These are phyloP conservation scores for Fusarium algeriense DNA, from an alignment of 2,329 filamentous ascomycete genomes.

Conservation along the genomic window DNA sequence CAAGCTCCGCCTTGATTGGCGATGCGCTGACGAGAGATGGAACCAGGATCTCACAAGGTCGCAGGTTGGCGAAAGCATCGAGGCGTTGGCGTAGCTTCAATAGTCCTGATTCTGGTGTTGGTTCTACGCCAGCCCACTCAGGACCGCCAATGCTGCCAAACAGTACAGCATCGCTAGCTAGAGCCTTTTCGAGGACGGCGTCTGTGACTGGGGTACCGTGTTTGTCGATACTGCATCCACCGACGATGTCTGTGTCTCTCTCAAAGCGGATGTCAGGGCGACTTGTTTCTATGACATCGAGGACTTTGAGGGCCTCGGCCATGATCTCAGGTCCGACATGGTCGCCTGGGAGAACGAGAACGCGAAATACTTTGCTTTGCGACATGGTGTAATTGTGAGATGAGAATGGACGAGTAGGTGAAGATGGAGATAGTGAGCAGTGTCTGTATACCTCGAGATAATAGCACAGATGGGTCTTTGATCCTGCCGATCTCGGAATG, in stretches of 20 bases:
- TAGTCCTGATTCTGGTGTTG: conserved; percentile 60
- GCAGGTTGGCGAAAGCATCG: conserved; percentile 63
- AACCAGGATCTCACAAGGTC: conserved; percentile 61
- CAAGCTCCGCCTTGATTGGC: conserved; percentile 60
- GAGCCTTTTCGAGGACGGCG: conserved; percentile 56
- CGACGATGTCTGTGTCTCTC: conserved; percentile 46
- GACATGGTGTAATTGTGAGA: neutral
- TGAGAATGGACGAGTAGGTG: no score
- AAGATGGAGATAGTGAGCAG: neutral
- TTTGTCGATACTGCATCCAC: conserved; percentile 58
- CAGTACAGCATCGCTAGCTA: conserved; percentile 58
- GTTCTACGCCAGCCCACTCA: conserved; percentile 57
- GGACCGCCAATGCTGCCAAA: conserved; percentile 63
- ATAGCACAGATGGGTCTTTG: neutral
- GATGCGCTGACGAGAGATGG: conserved; percentile 55
- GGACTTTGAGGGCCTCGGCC: conserved; percentile 59
- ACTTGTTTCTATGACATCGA: conserved; percentile 55
- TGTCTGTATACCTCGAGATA: neutral
- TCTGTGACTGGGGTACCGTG: conserved; percentile 60
- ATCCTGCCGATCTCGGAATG: conserved; percentile 4
- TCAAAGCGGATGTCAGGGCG: conserved; percentile 50
- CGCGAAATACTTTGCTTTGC: conserved; percentile 36
- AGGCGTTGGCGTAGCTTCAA: conserved; percentile 56
- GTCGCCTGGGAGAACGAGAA: conserved; percentile 61
- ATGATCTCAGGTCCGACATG: conserved; percentile 62